Conservation (phyloP, 2,329 filamentous ascomycete species). For the Hypocrella siamensis region DNA sequence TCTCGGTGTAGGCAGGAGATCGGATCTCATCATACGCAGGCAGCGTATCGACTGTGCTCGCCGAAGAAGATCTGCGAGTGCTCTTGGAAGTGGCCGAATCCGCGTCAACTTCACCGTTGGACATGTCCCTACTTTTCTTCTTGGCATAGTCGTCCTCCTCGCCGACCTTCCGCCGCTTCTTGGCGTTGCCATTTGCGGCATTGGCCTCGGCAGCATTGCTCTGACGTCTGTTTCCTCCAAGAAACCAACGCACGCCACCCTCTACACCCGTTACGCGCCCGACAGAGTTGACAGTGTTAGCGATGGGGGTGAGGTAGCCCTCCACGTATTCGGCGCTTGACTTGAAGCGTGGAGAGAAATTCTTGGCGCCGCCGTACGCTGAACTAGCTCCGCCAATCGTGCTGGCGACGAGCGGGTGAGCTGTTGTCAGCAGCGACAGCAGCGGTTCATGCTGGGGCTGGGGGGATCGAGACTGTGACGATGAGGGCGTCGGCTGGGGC, state of each 20-base stretch:
- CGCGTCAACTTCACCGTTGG: slow-evolving; percentile 8
- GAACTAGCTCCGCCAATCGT: slow-evolving; percentile 75
- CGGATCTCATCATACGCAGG: slow-evolving; percentile 72
- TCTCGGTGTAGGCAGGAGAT: slow-evolving; percentile 60
- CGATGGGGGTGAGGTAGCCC: slow-evolving; percentile 71
- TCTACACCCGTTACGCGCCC: slow-evolving; percentile 79
- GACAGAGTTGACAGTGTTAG: slow-evolving; percentile 72
- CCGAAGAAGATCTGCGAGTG: slow-evolving; percentile 43
- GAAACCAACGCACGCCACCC: slow-evolving; percentile 69
- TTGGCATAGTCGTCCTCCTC: slow-evolving; percentile 17
- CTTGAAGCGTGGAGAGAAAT: slow-evolving; percentile 77
- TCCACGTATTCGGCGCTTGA: slow-evolving; percentile 87
- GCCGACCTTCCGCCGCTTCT: slow-evolving; percentile 44
- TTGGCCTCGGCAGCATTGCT: slow-evolving; percentile 25
- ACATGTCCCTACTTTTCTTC: slow-evolving; percentile 5
- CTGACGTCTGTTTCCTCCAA: slow-evolving; percentile 44
- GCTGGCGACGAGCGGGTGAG: slow-evolving; percentile 71
- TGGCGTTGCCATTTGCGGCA: slow-evolving; percentile 23
- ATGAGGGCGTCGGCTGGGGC: slow-evolving; percentile 2
- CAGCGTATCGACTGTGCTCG: slow-evolving; percentile 56
- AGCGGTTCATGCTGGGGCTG: slow-evolving; percentile 63
- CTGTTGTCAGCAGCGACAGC: slow-evolving; percentile 71
- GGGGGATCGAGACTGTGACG: slow-evolving; percentile 16
- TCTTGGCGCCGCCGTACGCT: slow-evolving; percentile 76
- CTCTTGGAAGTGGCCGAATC: slow-evolving; percentile 12